A percentile compares a stretch with the other conserved stretches of the same genome.
Conservation (phyloP, 2,329 filamentous ascomycete genomes). For the Fusarium nelsonii region DNA sequence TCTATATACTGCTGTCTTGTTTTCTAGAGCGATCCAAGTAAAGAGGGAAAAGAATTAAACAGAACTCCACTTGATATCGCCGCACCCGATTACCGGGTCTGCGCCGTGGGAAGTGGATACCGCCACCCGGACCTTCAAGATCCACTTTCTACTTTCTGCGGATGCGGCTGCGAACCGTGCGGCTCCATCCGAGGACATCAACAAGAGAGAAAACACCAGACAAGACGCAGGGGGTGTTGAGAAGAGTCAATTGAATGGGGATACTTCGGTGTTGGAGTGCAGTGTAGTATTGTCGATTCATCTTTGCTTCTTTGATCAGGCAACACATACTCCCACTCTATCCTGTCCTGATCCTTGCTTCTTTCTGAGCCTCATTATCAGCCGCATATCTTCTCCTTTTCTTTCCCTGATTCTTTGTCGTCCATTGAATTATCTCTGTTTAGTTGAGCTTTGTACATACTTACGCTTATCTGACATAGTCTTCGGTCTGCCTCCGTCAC, state of each 20-base stretch:
- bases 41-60: background rate
- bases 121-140: background rate
- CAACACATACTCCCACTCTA: background rate
- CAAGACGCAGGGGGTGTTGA: background rate
- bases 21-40: background rate
- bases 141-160: conserved; percentile 17
- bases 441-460: background rate
- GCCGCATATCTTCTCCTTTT: background rate
- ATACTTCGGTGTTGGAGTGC: conserved; percentile 45
- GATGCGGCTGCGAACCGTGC: conserved; percentile 38
- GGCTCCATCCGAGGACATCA: conserved; percentile 35
- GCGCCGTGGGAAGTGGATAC: conserved; percentile 26
- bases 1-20: conserved; percentile 35
- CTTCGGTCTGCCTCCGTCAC: conserved; percentile 4
- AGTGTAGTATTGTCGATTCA: conserved; percentile 17
- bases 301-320: conserved; percentile 22
- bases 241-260: conserved; percentile 24
- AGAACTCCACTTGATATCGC: conserved; percentile 14
- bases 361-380: conserved; percentile 8
- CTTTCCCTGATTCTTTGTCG: background rate
- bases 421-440: background rate
- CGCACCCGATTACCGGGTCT: conserved; percentile 36
- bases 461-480: background rate
- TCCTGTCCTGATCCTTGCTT: conserved; percentile 17
- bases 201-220: background rate